These are phyloP conservation scores for Globisporangium barbulae DNA, from an alignment of 352 stramenopile genomes.

Conservation along the genomic window DNA sequence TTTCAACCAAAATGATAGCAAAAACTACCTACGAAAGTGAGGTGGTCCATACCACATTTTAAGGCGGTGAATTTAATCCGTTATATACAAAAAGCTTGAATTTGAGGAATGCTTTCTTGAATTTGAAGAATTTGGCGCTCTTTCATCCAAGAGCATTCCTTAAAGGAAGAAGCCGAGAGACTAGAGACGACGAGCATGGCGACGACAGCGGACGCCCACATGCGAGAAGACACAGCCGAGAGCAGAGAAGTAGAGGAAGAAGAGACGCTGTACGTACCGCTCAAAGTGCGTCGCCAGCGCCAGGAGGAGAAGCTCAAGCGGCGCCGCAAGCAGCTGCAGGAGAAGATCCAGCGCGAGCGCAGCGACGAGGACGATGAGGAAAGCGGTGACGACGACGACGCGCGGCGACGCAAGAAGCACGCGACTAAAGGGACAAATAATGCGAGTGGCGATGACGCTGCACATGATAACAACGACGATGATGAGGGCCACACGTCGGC, in stretches of 20 bases:
- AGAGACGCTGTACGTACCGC: constrained; percentile 71
- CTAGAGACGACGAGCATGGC: background rate
- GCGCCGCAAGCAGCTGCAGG: constrained; percentile 46
- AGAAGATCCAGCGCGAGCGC: constrained; percentile 46
- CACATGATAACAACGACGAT: constrained; percentile 7
- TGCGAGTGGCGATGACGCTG: constrained; percentile 11
- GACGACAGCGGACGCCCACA: constrained; percentile 7
- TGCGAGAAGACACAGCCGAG: constrained; percentile 4
- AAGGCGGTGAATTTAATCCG: too few species aligned
- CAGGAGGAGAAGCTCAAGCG: constrained; percentile 64
- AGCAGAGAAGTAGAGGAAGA: constrained; percentile 16
- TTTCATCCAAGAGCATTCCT: too few species aligned
- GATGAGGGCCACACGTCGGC: constrained; percentile 13
- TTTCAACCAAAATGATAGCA: too few species aligned
- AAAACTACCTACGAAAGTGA: too few species aligned
- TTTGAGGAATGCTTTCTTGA: too few species aligned
- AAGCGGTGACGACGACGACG: background rate
- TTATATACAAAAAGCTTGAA: too few species aligned
- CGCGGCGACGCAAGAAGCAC: constrained; percentile 10
- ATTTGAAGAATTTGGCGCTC: too few species aligned
- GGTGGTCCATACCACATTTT: too few species aligned
- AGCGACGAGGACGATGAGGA: constrained; percentile 27
- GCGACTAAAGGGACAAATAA: background rate
- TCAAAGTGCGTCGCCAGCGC: constrained; percentile 67
- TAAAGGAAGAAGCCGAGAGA: background rate